Percentiles rank a stretch among this genome's conserved stretches.
phyloP scores from a whole-genome alignment of 2,329 filamentous ascomycete genomes.

The Penicillium rolfsii region DNA sequence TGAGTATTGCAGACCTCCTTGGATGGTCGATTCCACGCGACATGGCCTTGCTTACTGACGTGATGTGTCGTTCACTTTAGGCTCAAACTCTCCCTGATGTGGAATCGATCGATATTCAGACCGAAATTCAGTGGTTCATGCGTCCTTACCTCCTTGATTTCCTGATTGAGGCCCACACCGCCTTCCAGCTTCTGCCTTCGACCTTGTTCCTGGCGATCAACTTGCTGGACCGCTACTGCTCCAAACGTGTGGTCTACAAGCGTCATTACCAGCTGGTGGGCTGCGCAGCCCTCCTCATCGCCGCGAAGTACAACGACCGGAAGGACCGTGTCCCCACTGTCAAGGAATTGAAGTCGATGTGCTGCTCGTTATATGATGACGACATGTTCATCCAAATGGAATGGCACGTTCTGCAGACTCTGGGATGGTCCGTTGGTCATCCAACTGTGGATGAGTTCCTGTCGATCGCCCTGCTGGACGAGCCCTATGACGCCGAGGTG shows the following conservation, averaged over 20 bases:
- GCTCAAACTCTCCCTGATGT: conserved; percentile 91
- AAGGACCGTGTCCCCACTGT: conserved; percentile 99
- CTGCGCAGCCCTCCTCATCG: conserved; percentile 92
- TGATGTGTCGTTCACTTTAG: conserved; percentile 46
- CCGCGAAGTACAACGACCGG: conserved; percentile 97
- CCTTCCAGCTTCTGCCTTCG: conserved; percentile 90
- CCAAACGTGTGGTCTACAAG: conserved; percentile 96
- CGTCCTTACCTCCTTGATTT: conserved; percentile 97
- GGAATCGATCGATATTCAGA: conserved; percentile 97
- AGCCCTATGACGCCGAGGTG: conserved; percentile 76
- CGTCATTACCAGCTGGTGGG: conserved; percentile 98
- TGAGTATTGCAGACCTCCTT: conserved; percentile 35
- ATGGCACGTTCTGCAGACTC: conserved; percentile 97
- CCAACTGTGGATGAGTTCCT: conserved; percentile 94
- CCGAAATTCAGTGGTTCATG: conserved; percentile 99
- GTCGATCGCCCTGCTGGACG: conserved; percentile 80
- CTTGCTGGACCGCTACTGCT: conserved; percentile 96
- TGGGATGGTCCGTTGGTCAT: conserved; percentile 95
- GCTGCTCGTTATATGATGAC: conserved; percentile 95
- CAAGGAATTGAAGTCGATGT: conserved; percentile 97
- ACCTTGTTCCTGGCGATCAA: conserved; percentile 97
- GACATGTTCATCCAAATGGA: conserved; percentile 99
- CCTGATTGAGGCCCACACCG: conserved; percentile 92
- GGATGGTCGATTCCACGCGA: background rate
- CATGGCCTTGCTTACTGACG: background rate